phyloP scores from a whole-genome alignment of 1,139 yeast genomes.

The Candida sanyaensis region DNA sequence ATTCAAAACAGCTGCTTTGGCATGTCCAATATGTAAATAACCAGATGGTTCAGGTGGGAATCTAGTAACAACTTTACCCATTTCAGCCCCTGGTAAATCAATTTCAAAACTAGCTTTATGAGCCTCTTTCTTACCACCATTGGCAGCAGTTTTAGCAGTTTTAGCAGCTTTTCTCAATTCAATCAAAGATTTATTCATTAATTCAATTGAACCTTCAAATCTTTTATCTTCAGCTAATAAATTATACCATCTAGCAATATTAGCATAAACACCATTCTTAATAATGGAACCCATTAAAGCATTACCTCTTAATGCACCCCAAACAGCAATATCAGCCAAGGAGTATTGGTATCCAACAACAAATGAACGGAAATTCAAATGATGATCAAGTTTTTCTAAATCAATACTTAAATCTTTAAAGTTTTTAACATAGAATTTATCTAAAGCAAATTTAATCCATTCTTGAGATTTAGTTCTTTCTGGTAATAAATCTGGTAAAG shows the following conservation, averaged over 20 bases:
- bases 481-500: constrained; percentile 42
- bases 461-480: constrained; percentile 39
- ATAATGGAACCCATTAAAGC: constrained; percentile 89
- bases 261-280: constrained; percentile 79
- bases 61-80: constrained; percentile 95
- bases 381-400: constrained; percentile 74
- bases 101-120: constrained; percentile 94
- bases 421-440: constrained; percentile 76
- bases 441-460: constrained; percentile 73
- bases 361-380: constrained; percentile 83
- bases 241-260: constrained; percentile 92
- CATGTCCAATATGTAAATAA: constrained; percentile 92
- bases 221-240: constrained; percentile 62
- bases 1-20: constrained; percentile 93
- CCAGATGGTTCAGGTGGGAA: constrained; percentile 95
- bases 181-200: constrained; percentile 63
- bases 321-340: constrained; percentile 80
- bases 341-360: constrained; percentile 66
- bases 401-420: constrained; percentile 79
- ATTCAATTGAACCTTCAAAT: constrained; percentile 72
- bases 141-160: constrained; percentile 46
- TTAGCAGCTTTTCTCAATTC: constrained; percentile 65
- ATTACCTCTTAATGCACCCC: constrained; percentile 95
- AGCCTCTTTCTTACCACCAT: constrained; percentile 70
- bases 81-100: constrained; percentile 84